These are phyloP conservation scores for Sphaerosporella brunnea DNA, from an alignment of 495 filamentous ascomycete species.

Conservation along the genomic window DNA sequence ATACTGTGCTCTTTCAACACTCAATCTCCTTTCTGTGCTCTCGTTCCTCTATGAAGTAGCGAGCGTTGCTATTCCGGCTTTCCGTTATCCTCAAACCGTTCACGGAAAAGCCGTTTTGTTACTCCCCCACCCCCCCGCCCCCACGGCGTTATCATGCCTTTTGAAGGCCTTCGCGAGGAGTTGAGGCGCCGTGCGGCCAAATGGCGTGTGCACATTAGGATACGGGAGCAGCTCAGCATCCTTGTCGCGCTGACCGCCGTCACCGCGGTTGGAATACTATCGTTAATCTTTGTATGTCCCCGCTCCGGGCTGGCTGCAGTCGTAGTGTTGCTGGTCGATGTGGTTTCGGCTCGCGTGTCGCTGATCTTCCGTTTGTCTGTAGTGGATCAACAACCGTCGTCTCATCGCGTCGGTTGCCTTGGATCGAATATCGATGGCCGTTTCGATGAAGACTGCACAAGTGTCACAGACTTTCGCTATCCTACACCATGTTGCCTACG, in stretches of 20 bases:
- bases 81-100: no score
- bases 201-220: slow-evolving; percentile 3
- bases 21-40: no score
- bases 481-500: slow-evolving; percentile 38
- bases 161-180: neutral
- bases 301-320: no score
- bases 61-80: no score
- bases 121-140: no score
- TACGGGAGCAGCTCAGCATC: slow-evolving; percentile 45
- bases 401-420: slow-evolving; percentile 38
- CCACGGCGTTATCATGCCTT: no score
- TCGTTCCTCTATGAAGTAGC: no score
- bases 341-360: neutral
- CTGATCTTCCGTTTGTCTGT: neutral
- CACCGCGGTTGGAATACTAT: slow-evolving; percentile 40
- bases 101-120: no score
- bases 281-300: slow-evolving; percentile 42
- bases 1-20: no score
- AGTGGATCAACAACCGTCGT: slow-evolving; percentile 43
- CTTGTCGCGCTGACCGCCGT: slow-evolving; percentile 44
- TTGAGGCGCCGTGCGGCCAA: neutral
- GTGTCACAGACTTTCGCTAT: slow-evolving; percentile 35
- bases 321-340: no score
- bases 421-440: slow-evolving; percentile 46
- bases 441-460: slow-evolving; percentile 68